Conservation (phyloP, 2,329 filamentous ascomycete genomes). For the Eutypa lata region DNA sequence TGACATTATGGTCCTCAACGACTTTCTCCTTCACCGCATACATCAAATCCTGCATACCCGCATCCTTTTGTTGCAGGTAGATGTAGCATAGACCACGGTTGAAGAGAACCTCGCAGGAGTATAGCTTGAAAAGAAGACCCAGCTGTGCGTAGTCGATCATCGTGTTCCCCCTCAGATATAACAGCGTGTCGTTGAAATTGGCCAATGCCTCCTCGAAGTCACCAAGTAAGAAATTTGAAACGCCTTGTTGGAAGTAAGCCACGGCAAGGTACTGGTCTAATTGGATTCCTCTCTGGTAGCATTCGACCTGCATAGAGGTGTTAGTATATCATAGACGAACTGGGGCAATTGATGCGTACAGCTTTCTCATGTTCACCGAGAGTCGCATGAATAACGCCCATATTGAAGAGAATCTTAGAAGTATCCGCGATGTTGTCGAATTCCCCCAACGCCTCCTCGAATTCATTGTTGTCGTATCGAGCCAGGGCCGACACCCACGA, state of each 20-base stretch:
- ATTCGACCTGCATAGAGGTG: constrained; percentile 68
- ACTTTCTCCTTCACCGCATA: constrained; percentile 96
- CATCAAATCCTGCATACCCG: constrained; percentile 84
- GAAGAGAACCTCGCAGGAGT: constrained; percentile 96
- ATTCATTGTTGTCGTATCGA: constrained; percentile 96
- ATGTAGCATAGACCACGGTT: constrained; percentile 97
- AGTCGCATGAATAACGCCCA: constrained; percentile 95
- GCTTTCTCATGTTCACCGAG: constrained; percentile 94
- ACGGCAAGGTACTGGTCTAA: constrained; percentile 95
- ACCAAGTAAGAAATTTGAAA: constrained; percentile 94
- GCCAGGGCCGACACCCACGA: constrained; percentile 91
- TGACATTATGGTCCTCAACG: constrained; percentile 93
- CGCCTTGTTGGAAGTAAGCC: constrained; percentile 96
- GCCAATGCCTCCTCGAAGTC: constrained; percentile 96
- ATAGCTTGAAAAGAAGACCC: constrained; percentile 91
- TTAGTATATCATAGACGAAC: constrained; percentile 15
- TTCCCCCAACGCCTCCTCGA: constrained; percentile 79
- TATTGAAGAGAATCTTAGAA: constrained; percentile 98
- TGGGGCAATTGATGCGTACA: constrained; percentile 51
- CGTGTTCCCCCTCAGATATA: constrained; percentile 92
- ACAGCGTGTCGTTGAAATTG: constrained; percentile 96
- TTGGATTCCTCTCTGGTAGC: constrained; percentile 85
- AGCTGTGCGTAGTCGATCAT: constrained; percentile 98
- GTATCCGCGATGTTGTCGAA: constrained; percentile 91
- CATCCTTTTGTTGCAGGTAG: constrained; percentile 87